These are phyloP conservation scores for Myxozyma mucilagina DNA, from an alignment of 805 yeast genomes.

Conservation along the genomic window DNA sequence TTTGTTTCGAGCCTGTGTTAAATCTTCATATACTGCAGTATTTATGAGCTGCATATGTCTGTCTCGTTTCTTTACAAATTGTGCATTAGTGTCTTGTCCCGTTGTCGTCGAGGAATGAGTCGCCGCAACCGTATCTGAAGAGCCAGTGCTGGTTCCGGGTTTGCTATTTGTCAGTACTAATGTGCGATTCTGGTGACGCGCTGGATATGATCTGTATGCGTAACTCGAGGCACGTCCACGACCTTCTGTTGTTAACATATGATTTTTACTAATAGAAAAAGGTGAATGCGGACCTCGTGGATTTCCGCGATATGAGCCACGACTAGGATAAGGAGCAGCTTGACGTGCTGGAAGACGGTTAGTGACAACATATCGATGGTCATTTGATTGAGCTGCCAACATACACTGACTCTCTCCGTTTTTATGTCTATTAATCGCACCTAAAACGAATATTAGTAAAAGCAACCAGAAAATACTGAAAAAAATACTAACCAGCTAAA, in stretches of 20 bases:
- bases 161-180: constrained; percentile 22
- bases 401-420: constrained; percentile 12
- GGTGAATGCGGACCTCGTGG: background rate
- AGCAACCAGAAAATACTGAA: background rate
- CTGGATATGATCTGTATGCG: constrained; percentile 12
- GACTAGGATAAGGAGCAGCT: constrained; percentile 4
- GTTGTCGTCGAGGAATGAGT: background rate
- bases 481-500: constrained; percentile 28
- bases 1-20: constrained; percentile 28
- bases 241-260: constrained; percentile 4
- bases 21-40: constrained; percentile 25
- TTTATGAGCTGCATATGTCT: constrained; percentile 34
- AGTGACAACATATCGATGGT: background rate
- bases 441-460: constrained; percentile 1
- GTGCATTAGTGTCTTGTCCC: background rate
- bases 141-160: background rate
- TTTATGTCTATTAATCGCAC: constrained; percentile 33
- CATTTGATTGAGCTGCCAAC: background rate
- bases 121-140: background rate
- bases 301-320: background rate
- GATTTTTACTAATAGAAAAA: background rate
- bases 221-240: constrained; percentile 22
- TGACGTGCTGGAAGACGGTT: background rate
- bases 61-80: constrained; percentile 28
- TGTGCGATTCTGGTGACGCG: constrained; percentile 30